Evolutionary conservation across 257 asterid genomes (phyloP), one percentile per base, ranked within the genome.

Genomic region (Nicotiana paniculata): DNA sequence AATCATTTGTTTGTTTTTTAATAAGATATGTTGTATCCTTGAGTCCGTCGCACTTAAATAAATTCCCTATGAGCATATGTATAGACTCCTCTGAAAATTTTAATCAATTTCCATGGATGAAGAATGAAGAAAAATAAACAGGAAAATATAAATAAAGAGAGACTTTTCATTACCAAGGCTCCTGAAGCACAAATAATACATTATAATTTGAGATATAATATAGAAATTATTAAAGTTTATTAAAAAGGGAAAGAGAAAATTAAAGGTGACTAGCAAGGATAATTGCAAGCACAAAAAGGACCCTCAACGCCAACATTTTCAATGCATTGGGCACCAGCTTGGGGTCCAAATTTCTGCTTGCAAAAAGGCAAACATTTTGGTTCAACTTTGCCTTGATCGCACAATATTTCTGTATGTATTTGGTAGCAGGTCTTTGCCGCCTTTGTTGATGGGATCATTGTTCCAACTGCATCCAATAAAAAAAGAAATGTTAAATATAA

Each of bases 321-420:
- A 28, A 54, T 66, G 65, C 82, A 79, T 4, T 26, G 54, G 61
- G 10, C 67, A 12, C 79, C 68, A 61, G 83, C 83, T 18, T 74
- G 13, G 61, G 21, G 3, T 11, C 83, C 79, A 35, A 74, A 81
- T 11, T 17, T 39, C 21, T 12, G 16, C 33, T 30, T 59, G 30
- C 74, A 81, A 9, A 66, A 21, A 15, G 74, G 24, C 28, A 24
- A 58, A 30, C 79, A 81, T 24, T 51, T 15, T 48, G 83, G 53
- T 4, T 24, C 26, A 11, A 43, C 54, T 2, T 64, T 4, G 21
- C 77, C 83, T 6, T 30, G 6, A 4, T 26, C 32, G 12, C 81
- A 82, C 6, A 17, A 3, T 15, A 82, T 54, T 46, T 30, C 61
- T 9, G 63, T 1, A 21, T 69, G 67, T 26, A 72, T 5, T 6